Conservation (phyloP, 495 filamentous ascomycete species). For the Podospora sp. region DNA sequence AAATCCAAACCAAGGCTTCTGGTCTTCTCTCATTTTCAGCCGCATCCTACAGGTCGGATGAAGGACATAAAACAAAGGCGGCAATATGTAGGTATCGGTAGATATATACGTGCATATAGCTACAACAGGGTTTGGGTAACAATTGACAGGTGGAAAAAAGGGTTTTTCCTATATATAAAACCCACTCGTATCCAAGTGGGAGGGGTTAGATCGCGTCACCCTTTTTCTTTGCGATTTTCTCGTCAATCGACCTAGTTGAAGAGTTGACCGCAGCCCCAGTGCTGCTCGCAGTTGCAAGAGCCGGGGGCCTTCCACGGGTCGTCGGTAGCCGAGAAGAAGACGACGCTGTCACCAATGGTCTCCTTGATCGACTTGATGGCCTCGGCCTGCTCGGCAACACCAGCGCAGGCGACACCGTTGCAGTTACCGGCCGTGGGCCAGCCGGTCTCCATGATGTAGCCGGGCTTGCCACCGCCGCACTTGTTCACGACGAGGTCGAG, state of each 20-base stretch:
- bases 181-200: background rate
- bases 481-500: conserved; percentile 63
- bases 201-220: background rate
- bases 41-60: background rate
- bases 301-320: conserved; percentile 82
- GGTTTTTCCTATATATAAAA: background rate
- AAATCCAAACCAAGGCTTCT: background rate
- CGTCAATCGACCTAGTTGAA: conserved; percentile 34
- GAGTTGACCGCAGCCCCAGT: conserved; percentile 67
- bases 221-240: background rate
- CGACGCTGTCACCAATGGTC: conserved; percentile 55
- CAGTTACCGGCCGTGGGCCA: conserved; percentile 74
- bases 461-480: conserved; percentile 63
- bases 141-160: background rate
- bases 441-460: conserved; percentile 84
- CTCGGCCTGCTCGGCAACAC: conserved; percentile 63
- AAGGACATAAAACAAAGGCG: no score
- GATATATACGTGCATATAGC: background rate
- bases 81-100: background rate
- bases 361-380: conserved; percentile 69
- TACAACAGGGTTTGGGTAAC: background rate
- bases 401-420: conserved; percentile 74
- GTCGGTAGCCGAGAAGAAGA: conserved; percentile 79
- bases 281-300: conserved; percentile 71
- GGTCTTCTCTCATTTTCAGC: background rate